Conservation (phyloP, 805 yeast species). For the Cephaloascus albidus region DNA sequence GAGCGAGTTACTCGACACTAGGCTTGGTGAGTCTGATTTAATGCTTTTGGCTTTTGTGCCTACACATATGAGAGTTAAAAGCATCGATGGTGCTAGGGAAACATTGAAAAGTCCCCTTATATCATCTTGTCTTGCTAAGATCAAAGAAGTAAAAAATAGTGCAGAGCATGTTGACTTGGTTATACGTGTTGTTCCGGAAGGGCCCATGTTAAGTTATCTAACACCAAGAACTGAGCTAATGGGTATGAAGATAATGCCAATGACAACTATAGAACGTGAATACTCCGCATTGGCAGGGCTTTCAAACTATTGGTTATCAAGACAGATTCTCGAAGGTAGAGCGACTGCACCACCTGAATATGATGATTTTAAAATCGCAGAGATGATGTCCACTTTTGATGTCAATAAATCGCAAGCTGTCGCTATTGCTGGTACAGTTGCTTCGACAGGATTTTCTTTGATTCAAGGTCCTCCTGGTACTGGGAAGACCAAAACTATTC, state of each 20-base stretch:
- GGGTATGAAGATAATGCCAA: constrained; percentile 70
- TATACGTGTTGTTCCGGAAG: constrained; percentile 51
- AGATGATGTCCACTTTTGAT: constrained; percentile 38
- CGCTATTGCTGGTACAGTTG: constrained; percentile 72
- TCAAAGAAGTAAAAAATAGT: constrained; percentile 62
- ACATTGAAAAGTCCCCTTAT: constrained; percentile 18
- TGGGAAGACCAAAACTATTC: constrained; percentile 94
- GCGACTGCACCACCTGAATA: constrained; percentile 38
- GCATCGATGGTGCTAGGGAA: constrained; percentile 10
- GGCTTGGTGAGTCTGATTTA: constrained; percentile 68
- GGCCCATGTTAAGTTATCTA: constrained; percentile 42
- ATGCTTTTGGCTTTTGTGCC: constrained; percentile 52
- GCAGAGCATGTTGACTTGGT: constrained; percentile 70
- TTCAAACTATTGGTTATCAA: constrained; percentile 69
- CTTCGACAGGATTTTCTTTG: constrained; percentile 68
- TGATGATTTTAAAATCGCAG: constrained; percentile 20
- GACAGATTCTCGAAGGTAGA: constrained; percentile 54
- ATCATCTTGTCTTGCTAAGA: constrained; percentile 70
- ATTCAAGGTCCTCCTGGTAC: constrained; percentile 99
- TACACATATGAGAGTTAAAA: constrained; percentile 12
- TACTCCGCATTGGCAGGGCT: constrained; percentile 76
- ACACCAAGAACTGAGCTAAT: constrained; percentile 56
- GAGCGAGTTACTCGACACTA: constrained; percentile 36
- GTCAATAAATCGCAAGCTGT: constrained; percentile 86
- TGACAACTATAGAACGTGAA: constrained; percentile 92